These are phyloP conservation scores for Aspergillus proliferans DNA, from an alignment of 2,329 filamentous ascomycete genomes.

Conservation along the genomic window DNA sequence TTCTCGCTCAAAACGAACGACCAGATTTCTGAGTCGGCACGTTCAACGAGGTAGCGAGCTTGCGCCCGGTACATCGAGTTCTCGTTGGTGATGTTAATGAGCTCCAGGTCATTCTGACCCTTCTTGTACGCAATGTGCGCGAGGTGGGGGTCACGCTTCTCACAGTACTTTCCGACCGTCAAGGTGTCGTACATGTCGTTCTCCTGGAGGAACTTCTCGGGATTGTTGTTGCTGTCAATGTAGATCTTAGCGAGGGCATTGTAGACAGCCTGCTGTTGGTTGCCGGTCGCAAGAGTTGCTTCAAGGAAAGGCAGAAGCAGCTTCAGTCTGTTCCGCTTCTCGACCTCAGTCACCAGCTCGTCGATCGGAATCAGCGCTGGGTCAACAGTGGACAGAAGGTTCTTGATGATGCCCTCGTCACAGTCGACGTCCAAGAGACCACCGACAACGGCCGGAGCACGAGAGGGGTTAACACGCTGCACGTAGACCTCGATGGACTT, in stretches of 20 bases:
- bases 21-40: conserved; percentile 88
- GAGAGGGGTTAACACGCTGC: conserved; percentile 85
- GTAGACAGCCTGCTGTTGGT: conserved; percentile 93
- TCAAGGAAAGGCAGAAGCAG: conserved; percentile 93
- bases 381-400: conserved; percentile 76
- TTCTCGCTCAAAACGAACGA: conserved; percentile 89
- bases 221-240: conserved; percentile 97
- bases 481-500: conserved; percentile 98
- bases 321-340: conserved; percentile 91
- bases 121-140: conserved; percentile 94
- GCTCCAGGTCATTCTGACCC: conserved; percentile 92
- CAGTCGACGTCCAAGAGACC: conserved; percentile 94
- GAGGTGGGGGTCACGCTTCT: conserved; percentile 94
- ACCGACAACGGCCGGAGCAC: conserved; percentile 88
- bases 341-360: conserved; percentile 89
- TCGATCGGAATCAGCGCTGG: conserved; percentile 84
- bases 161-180: conserved; percentile 92
- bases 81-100: conserved; percentile 97
- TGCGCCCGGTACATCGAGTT: conserved; percentile 99
- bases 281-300: conserved; percentile 78
- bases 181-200: conserved; percentile 95
- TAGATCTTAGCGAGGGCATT: conserved; percentile 99
- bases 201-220: conserved; percentile 93
- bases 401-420: conserved; percentile 93
- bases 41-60: conserved; percentile 86